Percentiles rank a stretch among this genome's conserved stretches.
phyloP scores from a whole-genome alignment of 2,329 filamentous ascomycete species.

The Epichloe scottii region DNA sequence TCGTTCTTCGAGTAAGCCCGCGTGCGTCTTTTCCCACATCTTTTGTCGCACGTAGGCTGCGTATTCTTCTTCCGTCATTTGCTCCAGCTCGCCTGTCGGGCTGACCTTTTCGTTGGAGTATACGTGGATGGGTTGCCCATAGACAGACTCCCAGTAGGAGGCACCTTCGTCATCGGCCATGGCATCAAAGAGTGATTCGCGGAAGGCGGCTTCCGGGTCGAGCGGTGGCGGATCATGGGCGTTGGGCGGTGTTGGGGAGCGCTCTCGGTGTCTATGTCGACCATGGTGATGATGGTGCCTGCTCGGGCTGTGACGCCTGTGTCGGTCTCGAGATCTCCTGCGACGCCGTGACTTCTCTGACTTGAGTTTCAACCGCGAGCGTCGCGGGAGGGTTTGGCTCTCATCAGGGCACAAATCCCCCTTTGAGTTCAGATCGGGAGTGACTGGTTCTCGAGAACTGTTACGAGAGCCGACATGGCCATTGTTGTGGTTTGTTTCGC shows the following conservation, averaged over 20 bases:
- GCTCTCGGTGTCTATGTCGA: conserved; percentile 21
- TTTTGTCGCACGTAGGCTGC: conserved; percentile 67
- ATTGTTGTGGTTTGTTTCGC: not conserved
- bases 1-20: conserved; percentile 68
- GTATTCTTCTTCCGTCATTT: conserved; percentile 90
- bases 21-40: conserved; percentile 95
- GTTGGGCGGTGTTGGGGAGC: conserved; percentile 34
- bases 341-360: conserved; percentile 2
- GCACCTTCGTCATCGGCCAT: conserved; percentile 95
- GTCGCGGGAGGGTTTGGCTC: not conserved
- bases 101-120: conserved; percentile 44
- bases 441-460: not conserved
- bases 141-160: conserved; percentile 90
- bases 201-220: conserved; percentile 66
- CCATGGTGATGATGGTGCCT: conserved; percentile 18
- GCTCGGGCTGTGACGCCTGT: conserved; percentile 5
- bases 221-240: conserved; percentile 35
- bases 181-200: conserved; percentile 90
- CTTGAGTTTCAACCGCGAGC: conserved; percentile 5
- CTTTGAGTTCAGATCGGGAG: not conserved
- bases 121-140: conserved; percentile 83
- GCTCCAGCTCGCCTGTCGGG: conserved; percentile 50
- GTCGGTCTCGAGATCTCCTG: not conserved
- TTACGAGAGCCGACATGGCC: conserved; percentile 2
- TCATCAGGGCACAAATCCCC: not conserved